Evolutionary conservation across 192 early-diverging fungal genomes (phyloP), one percentile per base, ranked within the genome.

Genomic region (Radiomyces spectabilis): DNA sequence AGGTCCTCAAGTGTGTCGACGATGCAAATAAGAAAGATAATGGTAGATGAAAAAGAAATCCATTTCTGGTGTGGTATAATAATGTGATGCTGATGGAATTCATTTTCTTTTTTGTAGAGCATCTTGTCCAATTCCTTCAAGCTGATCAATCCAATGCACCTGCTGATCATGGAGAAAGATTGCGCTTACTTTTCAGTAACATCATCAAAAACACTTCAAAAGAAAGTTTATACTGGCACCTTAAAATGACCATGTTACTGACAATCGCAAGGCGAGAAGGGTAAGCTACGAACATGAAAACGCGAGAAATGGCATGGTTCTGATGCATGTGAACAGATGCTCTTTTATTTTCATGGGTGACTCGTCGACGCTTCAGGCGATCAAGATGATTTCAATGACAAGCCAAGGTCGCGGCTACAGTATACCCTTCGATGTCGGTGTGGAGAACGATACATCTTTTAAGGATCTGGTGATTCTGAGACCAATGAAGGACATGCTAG

Each of bases 401-500:
- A 84, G 87, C 34, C 83, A 86, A 48, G 94, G 94, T 9, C 85
- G 89, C 29, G 94, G 94, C n/a, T 87, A 84, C 52, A 83, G 80
- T 24, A 59, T 95, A 22, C 86, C 92, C 4, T 57, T 87, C 9
- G 91, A 93, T 38, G 81, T 87, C 5, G 76, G 82, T 0, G 55
- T 76, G 6, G 78, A 83, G 41, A 68, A 56, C n/a, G 25, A 71
- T 7, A 30, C 48, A 5, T 88, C 77, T 71, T 69, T 81, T 42
- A 57, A 73, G 41, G 78, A 69, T 32, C 39, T 89, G 22, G 62
- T 63, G 1, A 65, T 87, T 5, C 53, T 85, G 19, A 75, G 87
- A n/a, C 92, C 92, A 1, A 77, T 94, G 72, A 85, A 87, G 57
- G 92, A 94, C 41, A 76, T 85, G 64, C 63, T 84, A 0, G 65